phyloP scores from a whole-genome alignment of 768 basidiomycete species.

The Rubroboletus pulcherrimus region DNA sequence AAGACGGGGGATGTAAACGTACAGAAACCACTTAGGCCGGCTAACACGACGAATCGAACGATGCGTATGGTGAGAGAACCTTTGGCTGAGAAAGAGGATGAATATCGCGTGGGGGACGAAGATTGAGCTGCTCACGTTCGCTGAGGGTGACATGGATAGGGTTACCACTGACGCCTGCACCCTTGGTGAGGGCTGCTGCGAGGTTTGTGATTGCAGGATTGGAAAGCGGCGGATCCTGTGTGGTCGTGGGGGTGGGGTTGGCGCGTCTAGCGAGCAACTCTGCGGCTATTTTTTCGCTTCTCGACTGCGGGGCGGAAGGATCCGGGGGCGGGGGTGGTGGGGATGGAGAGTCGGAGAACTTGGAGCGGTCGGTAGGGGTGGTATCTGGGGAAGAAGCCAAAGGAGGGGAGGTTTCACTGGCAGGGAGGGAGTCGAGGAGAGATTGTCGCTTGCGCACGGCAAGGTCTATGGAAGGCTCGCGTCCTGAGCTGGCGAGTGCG shows the following conservation, averaged over 20 bases:
- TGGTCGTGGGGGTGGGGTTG: constrained; percentile 2
- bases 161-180: constrained; percentile 42
- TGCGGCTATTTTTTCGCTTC: constrained; percentile 43
- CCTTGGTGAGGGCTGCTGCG: constrained; percentile 40
- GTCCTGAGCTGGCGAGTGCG: constrained; percentile 57
- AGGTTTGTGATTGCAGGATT: constrained; percentile 40
- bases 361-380: constrained; percentile 1
- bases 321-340: neutral
- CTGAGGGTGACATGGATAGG: constrained; percentile 81
- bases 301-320: constrained; percentile 21
- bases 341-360: constrained; percentile 9
- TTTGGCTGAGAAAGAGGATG: constrained; percentile 45
- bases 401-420: neutral
- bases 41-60: constrained; percentile 56
- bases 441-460: constrained; percentile 71
- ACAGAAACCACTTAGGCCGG: constrained; percentile 64
- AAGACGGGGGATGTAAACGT: constrained; percentile 26
- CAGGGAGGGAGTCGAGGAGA: constrained; percentile 44
- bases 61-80: constrained; percentile 63
- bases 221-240: constrained; percentile 14
- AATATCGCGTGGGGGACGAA: neutral
- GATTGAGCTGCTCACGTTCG: constrained; percentile 55
- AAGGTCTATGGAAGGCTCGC: constrained; percentile 51
- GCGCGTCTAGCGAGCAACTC: constrained; percentile 34
- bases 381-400: constrained; percentile 7